Conservation (phyloP, 257 asterid genomes). For the Solanum chiquidenum region DNA sequence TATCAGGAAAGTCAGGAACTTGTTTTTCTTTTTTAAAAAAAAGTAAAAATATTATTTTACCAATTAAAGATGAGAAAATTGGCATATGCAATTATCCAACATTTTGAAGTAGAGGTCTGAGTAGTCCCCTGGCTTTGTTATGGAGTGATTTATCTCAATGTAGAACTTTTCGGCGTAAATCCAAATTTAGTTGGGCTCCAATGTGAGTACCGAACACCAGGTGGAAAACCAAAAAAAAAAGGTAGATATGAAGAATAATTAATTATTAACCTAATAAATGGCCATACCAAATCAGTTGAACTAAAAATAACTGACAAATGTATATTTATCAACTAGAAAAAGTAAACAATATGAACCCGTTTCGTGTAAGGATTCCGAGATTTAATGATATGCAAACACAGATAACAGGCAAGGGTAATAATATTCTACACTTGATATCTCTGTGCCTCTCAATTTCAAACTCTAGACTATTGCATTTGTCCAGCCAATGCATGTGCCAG, state of each 20-base stretch:
- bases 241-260: too few species aligned
- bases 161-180: fast-evolving
- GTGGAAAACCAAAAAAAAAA: too few species aligned
- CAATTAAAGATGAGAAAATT: too few species aligned
- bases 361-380: background rate
- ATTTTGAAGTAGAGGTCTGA: too few species aligned
- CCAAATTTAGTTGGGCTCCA: background rate
- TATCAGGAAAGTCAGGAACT: too few species aligned
- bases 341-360: background rate
- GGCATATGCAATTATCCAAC: too few species aligned
- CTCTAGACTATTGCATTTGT: background rate
- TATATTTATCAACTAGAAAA: background rate
- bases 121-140: too few species aligned
- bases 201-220: fast-evolving
- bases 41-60: too few species aligned
- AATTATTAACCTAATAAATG: background rate
- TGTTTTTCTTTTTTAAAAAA: too few species aligned
- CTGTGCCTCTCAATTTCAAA: background rate
- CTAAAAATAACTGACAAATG: background rate
- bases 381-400: background rate
- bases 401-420: background rate
- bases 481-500: background rate
- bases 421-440: background rate
- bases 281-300: background rate
- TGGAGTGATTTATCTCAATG: too few species aligned